Conservation (phyloP, 2,329 filamentous ascomycete species). For the Aureobasidium uvarum region DNA sequence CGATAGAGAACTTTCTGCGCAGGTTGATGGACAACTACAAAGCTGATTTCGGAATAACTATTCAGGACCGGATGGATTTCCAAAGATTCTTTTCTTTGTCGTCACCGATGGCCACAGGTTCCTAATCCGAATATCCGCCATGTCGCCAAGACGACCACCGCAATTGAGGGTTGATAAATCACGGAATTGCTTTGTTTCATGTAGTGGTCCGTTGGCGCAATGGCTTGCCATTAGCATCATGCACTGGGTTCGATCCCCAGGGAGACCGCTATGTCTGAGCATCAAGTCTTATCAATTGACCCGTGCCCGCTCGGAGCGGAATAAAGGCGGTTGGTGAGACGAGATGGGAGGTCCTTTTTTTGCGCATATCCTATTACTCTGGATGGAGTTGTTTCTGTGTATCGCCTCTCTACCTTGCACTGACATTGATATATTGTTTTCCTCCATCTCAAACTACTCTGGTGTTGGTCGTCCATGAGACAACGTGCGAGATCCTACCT, state of each 20-base stretch:
- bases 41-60: not conserved
- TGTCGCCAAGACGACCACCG: not conserved
- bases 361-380: not conserved
- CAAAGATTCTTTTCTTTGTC: not conserved
- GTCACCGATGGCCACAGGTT: not conserved
- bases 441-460: too few relatives aligned
- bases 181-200: not conserved
- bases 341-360: slow-evolving; percentile 15
- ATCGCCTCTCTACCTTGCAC: too few relatives aligned
- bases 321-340: not conserved
- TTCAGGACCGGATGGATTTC: not conserved
- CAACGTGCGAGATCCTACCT: too few relatives aligned
- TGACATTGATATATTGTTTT: too few relatives aligned
- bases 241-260: slow-evolving; percentile 16
- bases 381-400: not conserved
- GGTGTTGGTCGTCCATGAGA: too few relatives aligned
- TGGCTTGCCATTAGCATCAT: not conserved
- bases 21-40: not conserved
- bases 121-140: not conserved
- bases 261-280: slow-evolving; percentile 4
- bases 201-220: slow-evolving; percentile 17
- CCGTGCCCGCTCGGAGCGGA: not conserved
- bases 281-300: not conserved
- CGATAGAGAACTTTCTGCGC: not conserved
- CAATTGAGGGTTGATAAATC: not conserved